Evolutionary conservation across 192 early-diverging fungal species (phyloP), one percentile per base, ranked within the genome.

Genomic region (Obelidium mucronatum): DNA sequence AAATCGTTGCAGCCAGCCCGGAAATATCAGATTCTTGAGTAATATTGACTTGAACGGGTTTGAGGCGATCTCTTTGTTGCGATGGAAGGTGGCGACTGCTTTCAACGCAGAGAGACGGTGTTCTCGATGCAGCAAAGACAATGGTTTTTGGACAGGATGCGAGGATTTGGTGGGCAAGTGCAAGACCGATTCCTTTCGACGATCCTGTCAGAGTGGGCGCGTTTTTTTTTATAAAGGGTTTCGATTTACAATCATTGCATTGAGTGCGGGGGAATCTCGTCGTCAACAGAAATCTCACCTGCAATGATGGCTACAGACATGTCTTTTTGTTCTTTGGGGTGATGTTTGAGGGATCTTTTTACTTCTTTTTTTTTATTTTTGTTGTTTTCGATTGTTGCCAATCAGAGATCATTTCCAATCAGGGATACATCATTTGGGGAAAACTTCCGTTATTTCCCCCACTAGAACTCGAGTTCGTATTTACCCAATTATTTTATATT

Each of bases 131-230:
- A 2, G 67, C 77, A 19, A 80, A 35, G 1, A 80, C 64, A 26
- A 28, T 33, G 3, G 61, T 35, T 1, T 17, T 17, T 2, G 79
- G 69, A n/a, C 37, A 26, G 8, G 31, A 6, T 22, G 65, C 60
- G 17, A 44, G 42, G 26, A 74, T 40, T 31, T 65, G 70, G 26
- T 34, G 58, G 2, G 64, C 75, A n/a, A 80, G 63, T 11, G 79
- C 66, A 61, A 54, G 28, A 1, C 79, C 79, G 22, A 80, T 80
- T 42, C 79, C 79, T 34, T 65, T 39, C 19, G 67, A 66, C 15
- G 53, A 74, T 5, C 79, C 79, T 34, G 0, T 53, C n/a, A n/a
- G n/a, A n/a, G n/a, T 53, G 52, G 24, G 52, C 1, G 1, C 24
- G 52, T 53, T 53, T 53, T 2, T n/a, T 3, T 2, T 1, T n/a